phyloP scores from a whole-genome alignment of 1,139 yeast genomes.

The Yamadazyma diddensiae region DNA sequence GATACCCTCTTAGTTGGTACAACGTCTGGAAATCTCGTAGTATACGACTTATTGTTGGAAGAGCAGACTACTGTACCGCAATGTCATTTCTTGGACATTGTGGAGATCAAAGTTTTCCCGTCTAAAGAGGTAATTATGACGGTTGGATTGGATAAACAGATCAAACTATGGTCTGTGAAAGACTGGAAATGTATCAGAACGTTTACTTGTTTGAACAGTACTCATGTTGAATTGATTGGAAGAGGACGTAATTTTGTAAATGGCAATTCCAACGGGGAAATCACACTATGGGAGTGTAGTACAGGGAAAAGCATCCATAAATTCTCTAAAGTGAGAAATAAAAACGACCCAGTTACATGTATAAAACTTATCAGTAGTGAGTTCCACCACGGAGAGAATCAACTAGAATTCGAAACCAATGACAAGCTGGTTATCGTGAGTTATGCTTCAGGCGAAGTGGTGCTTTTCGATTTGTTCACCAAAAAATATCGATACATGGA shows the following conservation, averaged over 20 bases:
- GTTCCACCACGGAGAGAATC: slow-evolving; percentile 4
- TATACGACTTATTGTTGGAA: slow-evolving; percentile 11
- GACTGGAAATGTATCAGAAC: slow-evolving; percentile 48
- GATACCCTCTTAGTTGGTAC: slow-evolving; percentile 37
- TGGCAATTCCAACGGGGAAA: slow-evolving; percentile 50
- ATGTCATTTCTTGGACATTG: slow-evolving; percentile 49
- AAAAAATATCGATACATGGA: slow-evolving; percentile 16
- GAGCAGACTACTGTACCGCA: slow-evolving; percentile 18
- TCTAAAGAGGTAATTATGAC: slow-evolving; percentile 57
- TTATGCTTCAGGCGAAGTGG: slow-evolving; percentile 44
- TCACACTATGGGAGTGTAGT: slow-evolving; percentile 69
- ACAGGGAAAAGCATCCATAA: slow-evolving; percentile 42
- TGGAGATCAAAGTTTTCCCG: slow-evolving; percentile 45
- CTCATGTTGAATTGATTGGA: slow-evolving; percentile 48
- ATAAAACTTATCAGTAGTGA: slow-evolving; percentile 10
- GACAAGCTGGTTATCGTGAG: slow-evolving; percentile 37
- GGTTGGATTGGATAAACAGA: slow-evolving; percentile 51
- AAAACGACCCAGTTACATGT: slow-evolving; percentile 29
- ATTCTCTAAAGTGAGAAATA: slow-evolving; percentile 31
- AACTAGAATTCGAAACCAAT: slow-evolving; percentile 19
- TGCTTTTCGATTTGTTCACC: slow-evolving; percentile 19
- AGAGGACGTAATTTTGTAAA: slow-evolving; percentile 64
- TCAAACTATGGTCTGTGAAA: slow-evolving; percentile 59
- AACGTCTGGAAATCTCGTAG: slow-evolving; percentile 35
- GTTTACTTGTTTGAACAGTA: slow-evolving; percentile 25